A percentile compares a stretch with the other conserved stretches of the same genome.
phyloP scores from a whole-genome alignment of 257 asterid species.

The Solanum neorickii region DNA sequence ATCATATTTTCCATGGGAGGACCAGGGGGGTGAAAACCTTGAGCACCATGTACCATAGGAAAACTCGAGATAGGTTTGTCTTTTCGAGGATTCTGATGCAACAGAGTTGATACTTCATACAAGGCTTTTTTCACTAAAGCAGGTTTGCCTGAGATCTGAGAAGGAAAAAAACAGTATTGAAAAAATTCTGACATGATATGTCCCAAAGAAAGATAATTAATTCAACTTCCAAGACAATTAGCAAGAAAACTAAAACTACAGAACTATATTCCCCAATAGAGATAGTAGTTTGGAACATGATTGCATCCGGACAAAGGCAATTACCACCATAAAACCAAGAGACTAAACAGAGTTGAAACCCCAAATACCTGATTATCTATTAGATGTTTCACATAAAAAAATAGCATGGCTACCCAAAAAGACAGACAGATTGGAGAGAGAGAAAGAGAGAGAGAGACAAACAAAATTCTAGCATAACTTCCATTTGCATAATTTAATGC shows the following conservation, averaged over 20 bases:
- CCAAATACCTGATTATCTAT: neutral
- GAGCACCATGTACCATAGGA: conserved; percentile 25
- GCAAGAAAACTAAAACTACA: neutral
- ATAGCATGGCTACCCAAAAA: neutral
- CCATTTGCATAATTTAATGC: neutral
- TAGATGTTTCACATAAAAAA: neutral
- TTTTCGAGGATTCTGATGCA: conserved; percentile 68
- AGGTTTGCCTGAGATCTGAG: conserved; percentile 70
- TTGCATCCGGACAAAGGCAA: neutral
- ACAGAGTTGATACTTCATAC: conserved; percentile 57
- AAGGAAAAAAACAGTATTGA: conserved; percentile 2
- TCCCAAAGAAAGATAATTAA: neutral
- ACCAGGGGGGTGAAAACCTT: conserved; percentile 35
- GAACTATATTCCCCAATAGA: neutral
- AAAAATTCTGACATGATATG: conserved; percentile 7
- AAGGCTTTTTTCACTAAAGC: conserved; percentile 47
- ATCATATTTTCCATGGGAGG: conserved; percentile 34
- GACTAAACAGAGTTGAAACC: neutral
- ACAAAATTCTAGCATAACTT: neutral
- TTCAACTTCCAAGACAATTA: neutral
- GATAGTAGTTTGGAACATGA: neutral
- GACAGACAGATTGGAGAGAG: neutral
- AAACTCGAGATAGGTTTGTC: conserved; percentile 48
- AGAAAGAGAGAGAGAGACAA: neutral
- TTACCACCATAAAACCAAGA: conserved; percentile 1